Conservation (phyloP, 352 stramenopile genomes). For the Globisporangium middletonii region DNA sequence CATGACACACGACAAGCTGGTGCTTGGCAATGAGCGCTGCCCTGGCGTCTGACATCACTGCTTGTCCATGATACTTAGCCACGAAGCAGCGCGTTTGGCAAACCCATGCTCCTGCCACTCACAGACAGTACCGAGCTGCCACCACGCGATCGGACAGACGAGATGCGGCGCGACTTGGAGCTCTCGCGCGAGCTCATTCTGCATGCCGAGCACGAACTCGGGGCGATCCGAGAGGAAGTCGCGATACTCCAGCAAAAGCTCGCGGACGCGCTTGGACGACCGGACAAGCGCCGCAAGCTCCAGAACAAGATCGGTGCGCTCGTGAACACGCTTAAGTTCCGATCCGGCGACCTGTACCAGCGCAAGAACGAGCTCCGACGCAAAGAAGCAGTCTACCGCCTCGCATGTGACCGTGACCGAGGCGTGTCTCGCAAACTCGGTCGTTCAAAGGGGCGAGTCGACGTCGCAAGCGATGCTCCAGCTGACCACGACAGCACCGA, state of each 20-base stretch:
- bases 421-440: background rate
- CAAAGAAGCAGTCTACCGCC: slow-evolving; percentile 40
- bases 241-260: slow-evolving; percentile 40
- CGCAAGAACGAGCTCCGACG: slow-evolving; percentile 67
- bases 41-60: background rate
- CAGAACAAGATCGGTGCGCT: slow-evolving; percentile 43
- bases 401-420: slow-evolving; percentile 7
- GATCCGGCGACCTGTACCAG: slow-evolving; percentile 65
- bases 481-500: background rate
- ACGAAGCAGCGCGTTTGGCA: background rate
- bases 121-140: background rate
- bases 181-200: slow-evolving; percentile 53
- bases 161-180: slow-evolving; percentile 42
- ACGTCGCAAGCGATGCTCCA: background rate
- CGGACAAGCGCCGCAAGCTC: slow-evolving; percentile 41
- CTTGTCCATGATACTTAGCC: background rate
- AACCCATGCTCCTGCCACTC: background rate
- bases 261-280: slow-evolving; percentile 14
- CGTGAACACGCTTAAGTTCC: slow-evolving; percentile 57
- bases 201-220: slow-evolving; percentile 57
- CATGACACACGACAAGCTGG: background rate
- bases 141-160: slow-evolving; percentile 6
- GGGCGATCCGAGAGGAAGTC: slow-evolving; percentile 50
- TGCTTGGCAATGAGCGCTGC: too few relatives aligned
- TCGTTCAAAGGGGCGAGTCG: background rate